Evolutionary conservation across 164 flowering plant genomes (phyloP).

Genomic region (Vitis vinifera): DNA sequence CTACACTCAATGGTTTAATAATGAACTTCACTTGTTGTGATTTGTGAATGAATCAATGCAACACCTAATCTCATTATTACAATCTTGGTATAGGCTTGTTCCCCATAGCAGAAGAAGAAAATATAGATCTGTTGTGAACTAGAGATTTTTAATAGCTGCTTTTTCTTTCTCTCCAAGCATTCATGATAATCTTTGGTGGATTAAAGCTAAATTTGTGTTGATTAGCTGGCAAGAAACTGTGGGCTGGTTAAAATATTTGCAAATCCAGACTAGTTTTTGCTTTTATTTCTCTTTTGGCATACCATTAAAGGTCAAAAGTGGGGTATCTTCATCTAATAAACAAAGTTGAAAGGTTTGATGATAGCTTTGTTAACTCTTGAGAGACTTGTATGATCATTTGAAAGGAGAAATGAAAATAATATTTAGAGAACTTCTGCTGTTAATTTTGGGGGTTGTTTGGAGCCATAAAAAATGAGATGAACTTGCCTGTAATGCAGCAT

Average conservation of each 20-base stretch:
- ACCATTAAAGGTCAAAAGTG: conserved; percentile 17
- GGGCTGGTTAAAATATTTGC: conserved; percentile 2
- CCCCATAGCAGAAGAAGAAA: neutral
- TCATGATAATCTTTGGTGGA: conserved; percentile 10
- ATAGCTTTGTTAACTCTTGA: conserved; percentile 7
- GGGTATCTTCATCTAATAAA: conserved; percentile 18
- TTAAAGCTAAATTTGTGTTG: neutral
- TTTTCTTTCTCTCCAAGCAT: conserved; percentile 22
- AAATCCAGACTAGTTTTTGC: neutral
- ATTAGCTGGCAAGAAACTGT: conserved; percentile 10
- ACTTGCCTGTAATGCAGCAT: conserved; percentile 42
- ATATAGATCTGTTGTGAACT: neutral
- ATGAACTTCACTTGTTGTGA: too few species aligned
- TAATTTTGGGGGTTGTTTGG: too few species aligned
- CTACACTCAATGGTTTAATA: too few species aligned
- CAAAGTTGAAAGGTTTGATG: conserved; percentile 8
- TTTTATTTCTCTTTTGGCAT: conserved; percentile 4
- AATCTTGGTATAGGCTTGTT: neutral
- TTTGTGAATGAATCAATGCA: neutral
- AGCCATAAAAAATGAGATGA: neutral
- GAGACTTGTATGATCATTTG: conserved; percentile 1
- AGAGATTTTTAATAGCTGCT: neutral
- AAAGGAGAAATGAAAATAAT: neutral
- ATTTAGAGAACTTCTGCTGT: too few species aligned
- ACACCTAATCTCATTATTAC: conserved; percentile 13